phyloP scores from a whole-genome alignment of 495 filamentous ascomycete genomes.

The Lepidopterella palustris region DNA sequence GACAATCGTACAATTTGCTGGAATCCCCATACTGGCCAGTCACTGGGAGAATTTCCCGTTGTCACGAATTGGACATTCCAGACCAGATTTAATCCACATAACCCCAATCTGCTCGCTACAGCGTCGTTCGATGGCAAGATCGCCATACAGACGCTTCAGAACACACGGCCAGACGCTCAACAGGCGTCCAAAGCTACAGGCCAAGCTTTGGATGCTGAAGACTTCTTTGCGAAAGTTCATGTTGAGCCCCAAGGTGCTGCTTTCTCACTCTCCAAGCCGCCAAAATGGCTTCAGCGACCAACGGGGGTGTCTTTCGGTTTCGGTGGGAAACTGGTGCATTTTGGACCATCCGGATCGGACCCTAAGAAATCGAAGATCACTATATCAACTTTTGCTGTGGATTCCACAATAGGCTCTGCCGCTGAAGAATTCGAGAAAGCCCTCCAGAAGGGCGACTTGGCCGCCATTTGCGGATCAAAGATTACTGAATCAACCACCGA shows the following conservation, averaged over 20 bases:
- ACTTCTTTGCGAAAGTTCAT: conserved; percentile 93
- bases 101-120: conserved; percentile 84
- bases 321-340: conserved; percentile 83
- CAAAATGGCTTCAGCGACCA: conserved; percentile 84
- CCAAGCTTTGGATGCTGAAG: conserved; percentile 77
- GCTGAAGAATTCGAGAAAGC: conserved; percentile 83
- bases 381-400: conserved; percentile 82
- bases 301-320: conserved; percentile 90
- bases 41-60: conserved; percentile 87
- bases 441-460: conserved; percentile 68
- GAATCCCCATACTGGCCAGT: conserved; percentile 86
- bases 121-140: conserved; percentile 97
- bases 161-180: conserved; percentile 55
- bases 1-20: conserved; percentile 94
- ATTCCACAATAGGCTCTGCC: conserved; percentile 74
- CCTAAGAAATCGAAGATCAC: conserved; percentile 65
- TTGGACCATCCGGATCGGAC: conserved; percentile 53
- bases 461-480: conserved; percentile 72
- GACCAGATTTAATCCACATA: conserved; percentile 88
- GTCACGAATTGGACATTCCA: conserved; percentile 99
- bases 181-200: conserved; percentile 50
- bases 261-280: conserved; percentile 79
- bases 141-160: conserved; percentile 84
- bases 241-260: conserved; percentile 80
- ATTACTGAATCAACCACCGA: conserved; percentile 66